Percentiles rank a stretch among this genome's conserved stretches.
phyloP scores from a whole-genome alignment of 257 asterid genomes.

The Cordia subcordata region DNA sequence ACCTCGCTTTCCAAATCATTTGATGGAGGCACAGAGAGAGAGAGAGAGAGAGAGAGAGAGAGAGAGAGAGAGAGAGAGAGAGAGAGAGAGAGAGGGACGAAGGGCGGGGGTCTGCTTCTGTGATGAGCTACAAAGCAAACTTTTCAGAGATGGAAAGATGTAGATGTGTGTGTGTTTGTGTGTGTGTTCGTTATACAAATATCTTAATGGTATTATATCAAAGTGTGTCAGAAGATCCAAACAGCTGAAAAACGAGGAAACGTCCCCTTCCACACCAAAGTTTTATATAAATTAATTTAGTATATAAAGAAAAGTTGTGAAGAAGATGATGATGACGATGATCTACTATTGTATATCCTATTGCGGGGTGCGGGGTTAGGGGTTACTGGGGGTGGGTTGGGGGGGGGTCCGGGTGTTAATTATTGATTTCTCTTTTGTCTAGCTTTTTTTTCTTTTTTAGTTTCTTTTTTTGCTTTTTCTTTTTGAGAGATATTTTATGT shows the following conservation, averaged over 20 bases:
- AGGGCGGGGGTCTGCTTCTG: too few relatives aligned
- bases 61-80: too few relatives aligned
- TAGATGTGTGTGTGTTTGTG: slow-evolving; percentile 27
- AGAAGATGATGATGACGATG: slow-evolving; percentile 21
- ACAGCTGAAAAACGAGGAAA: slow-evolving; percentile 87
- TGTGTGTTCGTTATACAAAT: slow-evolving; percentile 19
- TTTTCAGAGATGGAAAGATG: slow-evolving; percentile 40
- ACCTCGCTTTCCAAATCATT: slow-evolving; percentile 59
- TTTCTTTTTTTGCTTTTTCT: slow-evolving; percentile 5
- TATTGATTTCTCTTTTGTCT: slow-evolving; percentile 60
- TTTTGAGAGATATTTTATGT: slow-evolving; percentile 31
- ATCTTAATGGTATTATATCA: slow-evolving; percentile 49
- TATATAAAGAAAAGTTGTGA: slow-evolving; percentile 12
- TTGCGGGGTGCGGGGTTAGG: too few relatives aligned
- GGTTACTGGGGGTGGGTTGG: slow-evolving; percentile 16
- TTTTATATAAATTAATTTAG: background rate
- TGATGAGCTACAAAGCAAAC: slow-evolving; percentile 37
- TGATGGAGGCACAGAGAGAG: slow-evolving; percentile 44
- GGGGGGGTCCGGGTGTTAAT: slow-evolving; percentile 49
- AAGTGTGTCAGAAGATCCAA: slow-evolving; percentile 67
- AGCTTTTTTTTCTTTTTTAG: slow-evolving; percentile 14
- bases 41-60: too few relatives aligned
- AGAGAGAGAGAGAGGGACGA: too few relatives aligned
- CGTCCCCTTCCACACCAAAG: slow-evolving; percentile 67
- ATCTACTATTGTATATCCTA: slow-evolving; percentile 16